Evolutionary conservation across 2,329 filamentous ascomycete species (phyloP).

Genomic region (Epichloe sibirici): DNA sequence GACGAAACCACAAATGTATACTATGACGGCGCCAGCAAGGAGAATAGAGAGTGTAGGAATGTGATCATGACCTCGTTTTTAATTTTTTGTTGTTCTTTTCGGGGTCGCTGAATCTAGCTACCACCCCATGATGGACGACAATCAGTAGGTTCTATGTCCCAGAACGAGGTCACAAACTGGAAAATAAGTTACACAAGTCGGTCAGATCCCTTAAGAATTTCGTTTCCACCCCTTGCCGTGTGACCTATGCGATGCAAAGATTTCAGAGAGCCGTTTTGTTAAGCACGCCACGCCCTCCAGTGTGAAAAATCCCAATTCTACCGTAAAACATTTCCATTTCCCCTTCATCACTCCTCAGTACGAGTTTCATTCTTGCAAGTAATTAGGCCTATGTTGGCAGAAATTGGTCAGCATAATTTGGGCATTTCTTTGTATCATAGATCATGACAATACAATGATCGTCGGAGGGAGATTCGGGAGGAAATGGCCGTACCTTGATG

Average conservation of each 20-base stretch:
- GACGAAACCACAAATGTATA: background rate
- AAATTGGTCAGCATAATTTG: background rate
- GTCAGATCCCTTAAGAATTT: conserved; percentile 21
- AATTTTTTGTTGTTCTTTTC: conserved; percentile 14
- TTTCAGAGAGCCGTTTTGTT: conserved; percentile 13
- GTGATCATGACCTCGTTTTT: conserved; percentile 28
- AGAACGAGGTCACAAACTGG: conserved; percentile 24
- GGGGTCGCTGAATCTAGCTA: conserved; percentile 17
- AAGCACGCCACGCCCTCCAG: conserved; percentile 26
- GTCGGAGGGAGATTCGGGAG: background rate
- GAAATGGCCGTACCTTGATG: conserved; percentile 63
- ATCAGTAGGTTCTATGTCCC: conserved; percentile 15
- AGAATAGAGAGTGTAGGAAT: background rate
- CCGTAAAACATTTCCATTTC: conserved; percentile 4
- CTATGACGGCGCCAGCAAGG: too few species aligned
- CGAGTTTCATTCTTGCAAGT: conserved; percentile 2
- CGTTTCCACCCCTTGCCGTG: conserved; percentile 12
- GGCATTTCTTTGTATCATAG: background rate
- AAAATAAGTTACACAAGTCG: conserved; percentile 21
- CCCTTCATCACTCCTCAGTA: conserved; percentile 3
- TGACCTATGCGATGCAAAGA: conserved; percentile 27
- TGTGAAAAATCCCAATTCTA: conserved; percentile 2
- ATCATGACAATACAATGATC: too few species aligned
- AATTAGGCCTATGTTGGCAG: conserved; percentile 6
- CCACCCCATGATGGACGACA: conserved; percentile 19